Evolutionary conservation across 2,329 filamentous ascomycete species (phyloP).

Genomic region (Aureobasidium mangrovei): DNA sequence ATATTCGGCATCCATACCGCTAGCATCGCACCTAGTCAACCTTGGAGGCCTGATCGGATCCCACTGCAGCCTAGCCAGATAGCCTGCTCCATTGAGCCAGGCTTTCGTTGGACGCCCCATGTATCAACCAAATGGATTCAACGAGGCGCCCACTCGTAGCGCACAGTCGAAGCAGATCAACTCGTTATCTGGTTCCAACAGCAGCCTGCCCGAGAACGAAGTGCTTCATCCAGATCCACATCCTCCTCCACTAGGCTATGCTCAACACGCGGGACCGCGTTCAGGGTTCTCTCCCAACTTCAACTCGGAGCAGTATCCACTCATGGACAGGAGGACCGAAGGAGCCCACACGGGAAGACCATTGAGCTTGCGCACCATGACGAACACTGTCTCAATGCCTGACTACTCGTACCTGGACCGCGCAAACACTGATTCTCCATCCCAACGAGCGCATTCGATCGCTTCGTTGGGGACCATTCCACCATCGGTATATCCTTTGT

Average conservation of each 20-base stretch:
- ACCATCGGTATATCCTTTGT: not conserved
- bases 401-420: slow-evolving; percentile 1
- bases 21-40: too few species aligned
- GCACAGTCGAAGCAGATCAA: not conserved
- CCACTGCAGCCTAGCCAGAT: not conserved
- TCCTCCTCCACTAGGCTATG: not conserved
- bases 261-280: not conserved
- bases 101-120: not conserved
- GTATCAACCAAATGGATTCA: not conserved
- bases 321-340: not conserved
- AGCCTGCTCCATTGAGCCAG: not conserved
- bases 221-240: not conserved
- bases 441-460: not conserved
- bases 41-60: not conserved
- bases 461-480: not conserved
- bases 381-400: not conserved
- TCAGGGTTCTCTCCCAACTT: not conserved
- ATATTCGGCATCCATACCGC: too few species aligned
- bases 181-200: not conserved
- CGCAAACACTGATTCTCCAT: not conserved
- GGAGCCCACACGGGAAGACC: not conserved
- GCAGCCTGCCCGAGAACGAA: not conserved
- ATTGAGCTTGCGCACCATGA: slow-evolving; percentile 8
- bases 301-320: not conserved
- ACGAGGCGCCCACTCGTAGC: not conserved